Evolutionary conservation across 768 basidiomycete species (phyloP).

Genomic region (Leccinum rimulosum): DNA sequence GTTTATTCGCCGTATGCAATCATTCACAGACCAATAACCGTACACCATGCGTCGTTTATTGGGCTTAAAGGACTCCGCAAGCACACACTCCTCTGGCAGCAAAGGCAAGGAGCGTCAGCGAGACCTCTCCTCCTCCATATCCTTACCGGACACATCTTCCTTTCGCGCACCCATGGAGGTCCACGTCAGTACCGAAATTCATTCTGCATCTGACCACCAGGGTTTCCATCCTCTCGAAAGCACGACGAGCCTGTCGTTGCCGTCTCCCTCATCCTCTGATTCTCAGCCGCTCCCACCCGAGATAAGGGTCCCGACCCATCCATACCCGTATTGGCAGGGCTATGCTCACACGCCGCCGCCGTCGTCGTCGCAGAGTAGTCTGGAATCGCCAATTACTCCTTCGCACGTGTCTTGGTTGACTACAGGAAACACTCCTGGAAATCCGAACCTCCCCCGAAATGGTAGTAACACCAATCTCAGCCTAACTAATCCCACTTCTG

Average conservation of each 20-base stretch:
- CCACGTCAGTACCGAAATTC: conserved; percentile 29
- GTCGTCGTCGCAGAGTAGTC: conserved; percentile 31
- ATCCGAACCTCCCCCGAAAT: conserved; percentile 5
- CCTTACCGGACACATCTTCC: conserved; percentile 7
- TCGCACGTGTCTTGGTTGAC: conserved; percentile 40
- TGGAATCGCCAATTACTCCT: conserved; percentile 35
- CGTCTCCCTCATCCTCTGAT: conserved; percentile 22
- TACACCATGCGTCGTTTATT: conserved; percentile 31
- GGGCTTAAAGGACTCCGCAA: conserved; percentile 26
- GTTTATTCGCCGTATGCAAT: conserved; percentile 19
- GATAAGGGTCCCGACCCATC: conserved; percentile 32
- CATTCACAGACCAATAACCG: conserved; percentile 9
- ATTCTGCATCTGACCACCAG: conserved; percentile 18
- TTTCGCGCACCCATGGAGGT: conserved; percentile 22
- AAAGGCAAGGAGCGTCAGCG: conserved; percentile 27
- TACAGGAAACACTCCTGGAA: conserved; percentile 10
- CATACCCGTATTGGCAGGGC: conserved; percentile 36
- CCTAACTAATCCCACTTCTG: not conserved
- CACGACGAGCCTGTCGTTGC: conserved; percentile 14
- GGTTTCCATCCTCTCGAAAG: conserved; percentile 20
- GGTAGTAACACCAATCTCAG: conserved; percentile 5
- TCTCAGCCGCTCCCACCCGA: conserved; percentile 29
- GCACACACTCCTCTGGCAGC: conserved; percentile 3
- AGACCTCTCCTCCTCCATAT: conserved; percentile 4
- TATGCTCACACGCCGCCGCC: conserved; percentile 28